phyloP scores from a whole-genome alignment of 2,329 filamentous ascomycete species.

The Scedosporium boydii region DNA sequence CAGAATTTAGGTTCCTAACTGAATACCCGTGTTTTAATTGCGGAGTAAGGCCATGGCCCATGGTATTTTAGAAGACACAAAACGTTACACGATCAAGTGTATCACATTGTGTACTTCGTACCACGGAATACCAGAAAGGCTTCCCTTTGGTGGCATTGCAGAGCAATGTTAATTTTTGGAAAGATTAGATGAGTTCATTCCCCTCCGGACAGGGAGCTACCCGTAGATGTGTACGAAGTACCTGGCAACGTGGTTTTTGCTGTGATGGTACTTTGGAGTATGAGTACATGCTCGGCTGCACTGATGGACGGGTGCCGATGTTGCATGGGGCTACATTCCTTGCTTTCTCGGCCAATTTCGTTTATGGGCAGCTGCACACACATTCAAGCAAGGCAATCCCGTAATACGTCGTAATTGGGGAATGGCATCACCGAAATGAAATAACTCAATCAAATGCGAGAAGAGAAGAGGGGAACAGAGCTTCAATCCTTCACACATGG shows the following conservation, averaged over 20 bases:
- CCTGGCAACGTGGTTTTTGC: neutral
- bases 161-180: neutral
- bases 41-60: neutral
- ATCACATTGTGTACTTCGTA: neutral
- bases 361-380: neutral
- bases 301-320: neutral
- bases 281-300: neutral
- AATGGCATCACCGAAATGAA: constrained; percentile 1
- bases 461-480: neutral
- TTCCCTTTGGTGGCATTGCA: neutral
- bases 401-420: neutral
- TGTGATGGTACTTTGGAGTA: neutral
- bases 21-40: neutral
- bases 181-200: neutral
- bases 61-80: neutral
- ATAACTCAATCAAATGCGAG: neutral
- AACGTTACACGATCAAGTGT: neutral
- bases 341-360: constrained; percentile 1
- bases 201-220: neutral
- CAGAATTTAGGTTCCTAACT: no score
- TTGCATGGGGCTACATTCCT: neutral
- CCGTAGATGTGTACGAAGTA: neutral
- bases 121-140: neutral
- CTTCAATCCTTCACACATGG: neutral
- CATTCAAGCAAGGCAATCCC: neutral